phyloP scores from a whole-genome alignment of 805 yeast genomes.

The Wickerhamomyces pijperi region DNA sequence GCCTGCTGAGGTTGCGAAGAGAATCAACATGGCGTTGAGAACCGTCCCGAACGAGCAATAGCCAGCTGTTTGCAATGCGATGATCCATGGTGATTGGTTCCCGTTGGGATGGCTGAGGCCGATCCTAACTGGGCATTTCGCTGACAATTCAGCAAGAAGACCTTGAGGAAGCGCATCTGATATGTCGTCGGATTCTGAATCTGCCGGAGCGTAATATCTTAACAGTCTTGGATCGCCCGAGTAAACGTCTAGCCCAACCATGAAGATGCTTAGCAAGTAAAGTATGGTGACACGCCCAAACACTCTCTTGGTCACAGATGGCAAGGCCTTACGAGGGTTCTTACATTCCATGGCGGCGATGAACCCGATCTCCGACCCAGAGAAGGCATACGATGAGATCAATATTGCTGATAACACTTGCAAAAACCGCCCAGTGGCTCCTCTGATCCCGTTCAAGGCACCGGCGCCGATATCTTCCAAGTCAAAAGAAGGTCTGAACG shows the following conservation, averaged over 20 bases:
- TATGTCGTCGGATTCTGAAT: not conserved
- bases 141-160: constrained; percentile 5
- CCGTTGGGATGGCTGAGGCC: constrained; percentile 10
- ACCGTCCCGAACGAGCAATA: constrained; percentile 36
- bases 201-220: constrained; percentile 29
- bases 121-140: constrained; percentile 2
- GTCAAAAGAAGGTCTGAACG: constrained; percentile 65
- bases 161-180: constrained; percentile 1
- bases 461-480: constrained; percentile 50
- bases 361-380: constrained; percentile 75
- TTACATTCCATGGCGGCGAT: constrained; percentile 82
- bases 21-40: constrained; percentile 37
- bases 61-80: constrained; percentile 44
- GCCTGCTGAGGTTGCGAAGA: constrained; percentile 44
- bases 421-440: constrained; percentile 47
- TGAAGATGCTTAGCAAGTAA: constrained; percentile 55
- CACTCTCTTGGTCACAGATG: constrained; percentile 65
- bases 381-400: constrained; percentile 63
- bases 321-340: constrained; percentile 67
- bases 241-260: constrained; percentile 62
- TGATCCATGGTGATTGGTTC: constrained; percentile 49
- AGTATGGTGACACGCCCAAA: constrained; percentile 60
- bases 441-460: constrained; percentile 44
- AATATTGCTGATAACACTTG: constrained; percentile 50
- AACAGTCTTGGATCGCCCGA: constrained; percentile 68